Evolutionary conservation across 805 yeast species (phyloP), one percentile per base, ranked within the genome.

Genomic region (Debaryomyces hansenii): DNA sequence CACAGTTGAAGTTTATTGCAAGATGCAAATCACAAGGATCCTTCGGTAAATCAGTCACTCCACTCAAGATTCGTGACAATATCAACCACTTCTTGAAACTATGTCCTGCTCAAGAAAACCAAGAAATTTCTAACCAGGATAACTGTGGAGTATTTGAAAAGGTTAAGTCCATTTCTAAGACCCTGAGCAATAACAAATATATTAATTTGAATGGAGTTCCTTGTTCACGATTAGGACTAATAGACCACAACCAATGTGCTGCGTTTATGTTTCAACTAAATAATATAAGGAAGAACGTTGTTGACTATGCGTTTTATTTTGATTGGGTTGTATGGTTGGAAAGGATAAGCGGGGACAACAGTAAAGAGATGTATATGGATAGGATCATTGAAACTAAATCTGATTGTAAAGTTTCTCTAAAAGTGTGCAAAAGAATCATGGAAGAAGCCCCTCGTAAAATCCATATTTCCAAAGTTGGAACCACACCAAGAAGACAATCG

Each of bases 251-350:
- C 18, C 56, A 58, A 42, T 41, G 20, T 8, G 34, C 46, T 5
- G 53, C 53, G 18, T 50, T 48, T 44, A 41, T 33, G 33, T 52
- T 43, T 29, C 59, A 59, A 41, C 41, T 57, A 16, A 21, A 37
- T 5, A 37, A 46, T 7, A 42, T 52, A 11, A 49, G 49, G 37
- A 42, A 43, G 5, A 24, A 37, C 3, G 20, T 43, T 10, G 37
- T 44, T 11, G 57, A 53, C 36, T 53, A 49, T 20, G 52, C 52
- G 10, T 51, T 53, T 5, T 57, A 57, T 39, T 57, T 44, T 38
- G 48, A 50, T 28, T 60, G 64, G 64, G 45, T 46, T 4, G 40
- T 53, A 3, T 56, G 57, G 57, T 10, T 37, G 4, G 47, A 46
- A 16, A 36, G 37, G 20, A 29, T 20, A 10, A 39, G 37, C 4